phyloP scores from a whole-genome alignment of 2,329 filamentous ascomycete genomes.

The Exophiala lecanii-corni region DNA sequence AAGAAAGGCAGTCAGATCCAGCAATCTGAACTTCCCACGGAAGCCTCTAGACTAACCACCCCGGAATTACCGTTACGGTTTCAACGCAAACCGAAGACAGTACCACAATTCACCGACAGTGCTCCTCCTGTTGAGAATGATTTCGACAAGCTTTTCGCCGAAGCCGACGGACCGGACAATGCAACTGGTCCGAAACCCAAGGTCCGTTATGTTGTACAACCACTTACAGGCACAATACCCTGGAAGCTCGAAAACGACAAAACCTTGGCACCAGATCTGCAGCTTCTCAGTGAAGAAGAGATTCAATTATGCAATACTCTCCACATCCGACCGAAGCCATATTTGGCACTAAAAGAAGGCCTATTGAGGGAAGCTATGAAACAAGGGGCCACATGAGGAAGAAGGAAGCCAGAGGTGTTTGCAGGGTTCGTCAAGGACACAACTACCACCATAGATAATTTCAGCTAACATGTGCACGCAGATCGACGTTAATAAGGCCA shows the following conservation, averaged over 20 bases:
- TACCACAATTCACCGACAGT: slow-evolving; percentile 31
- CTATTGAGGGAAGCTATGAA: slow-evolving; percentile 88
- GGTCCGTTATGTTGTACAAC: slow-evolving; percentile 50
- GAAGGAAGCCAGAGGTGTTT: slow-evolving; percentile 86
- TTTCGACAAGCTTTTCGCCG: slow-evolving; percentile 51
- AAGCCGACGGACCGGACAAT: slow-evolving; percentile 45
- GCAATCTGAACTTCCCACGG: slow-evolving; percentile 67
- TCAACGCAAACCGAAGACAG: slow-evolving; percentile 37
- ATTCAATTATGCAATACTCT: slow-evolving; percentile 78
- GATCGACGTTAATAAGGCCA: slow-evolving; percentile 79
- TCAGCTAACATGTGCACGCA: slow-evolving; percentile 31
- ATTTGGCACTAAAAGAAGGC: slow-evolving; percentile 88
- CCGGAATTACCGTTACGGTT: slow-evolving; percentile 68
- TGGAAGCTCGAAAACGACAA: slow-evolving; percentile 69
- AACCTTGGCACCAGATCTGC: slow-evolving; percentile 64
- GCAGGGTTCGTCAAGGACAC: slow-evolving; percentile 44
- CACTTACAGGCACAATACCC: slow-evolving; percentile 42
- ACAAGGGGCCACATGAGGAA: slow-evolving; percentile 86
- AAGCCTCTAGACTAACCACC: slow-evolving; percentile 70
- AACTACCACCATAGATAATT: background rate
- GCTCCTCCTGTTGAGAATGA: slow-evolving; percentile 43
- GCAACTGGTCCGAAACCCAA: slow-evolving; percentile 36
- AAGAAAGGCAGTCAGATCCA: slow-evolving; percentile 63
- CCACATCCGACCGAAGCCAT: slow-evolving; percentile 87
- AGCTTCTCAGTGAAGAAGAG: slow-evolving; percentile 80